Evolutionary conservation across 2,329 filamentous ascomycete genomes (phyloP).

Genomic region (Paraphaeosphaeria minitans): DNA sequence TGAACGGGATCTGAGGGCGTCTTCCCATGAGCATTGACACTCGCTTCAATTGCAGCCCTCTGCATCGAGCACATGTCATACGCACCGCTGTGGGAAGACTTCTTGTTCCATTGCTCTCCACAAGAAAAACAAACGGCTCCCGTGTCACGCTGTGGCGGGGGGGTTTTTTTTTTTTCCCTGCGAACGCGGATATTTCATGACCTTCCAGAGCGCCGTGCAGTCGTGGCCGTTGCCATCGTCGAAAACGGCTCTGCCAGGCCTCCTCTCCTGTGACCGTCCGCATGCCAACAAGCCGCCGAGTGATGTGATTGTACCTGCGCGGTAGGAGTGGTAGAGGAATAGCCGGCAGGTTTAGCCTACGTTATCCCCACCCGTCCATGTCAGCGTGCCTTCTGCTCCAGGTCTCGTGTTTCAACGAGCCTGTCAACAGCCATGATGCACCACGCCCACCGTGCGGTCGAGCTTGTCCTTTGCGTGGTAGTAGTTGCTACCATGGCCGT

Average conservation of each 20-base stretch:
- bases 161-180: too few species aligned
- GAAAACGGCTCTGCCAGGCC: conserved; percentile 15
- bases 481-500: neutral
- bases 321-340: conserved; percentile 2
- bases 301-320: conserved; percentile 1
- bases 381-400: conserved; percentile 8
- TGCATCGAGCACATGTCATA: conserved; percentile 23
- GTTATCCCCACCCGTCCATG: conserved; percentile 12
- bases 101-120: conserved; percentile 22
- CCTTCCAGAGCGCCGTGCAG: conserved; percentile 23
- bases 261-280: conserved; percentile 9
- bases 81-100: conserved; percentile 12
- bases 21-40: conserved; percentile 21
- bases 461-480: neutral
- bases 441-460: neutral
- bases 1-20: conserved; percentile 30
- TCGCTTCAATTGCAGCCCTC: conserved; percentile 18
- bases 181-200: conserved; percentile 20
- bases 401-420: conserved; percentile 4
- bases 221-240: conserved; percentile 25
- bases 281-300: neutral
- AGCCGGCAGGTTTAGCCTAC: conserved; percentile 32
- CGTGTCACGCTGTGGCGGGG: conserved; percentile 23
- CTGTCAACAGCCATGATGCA: conserved; percentile 3
- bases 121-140: conserved; percentile 23